Percentiles rank a stretch among this genome's conserved stretches.
Conservation (phyloP, 306 rosid species). For the Ziziphus jujuba region DNA sequence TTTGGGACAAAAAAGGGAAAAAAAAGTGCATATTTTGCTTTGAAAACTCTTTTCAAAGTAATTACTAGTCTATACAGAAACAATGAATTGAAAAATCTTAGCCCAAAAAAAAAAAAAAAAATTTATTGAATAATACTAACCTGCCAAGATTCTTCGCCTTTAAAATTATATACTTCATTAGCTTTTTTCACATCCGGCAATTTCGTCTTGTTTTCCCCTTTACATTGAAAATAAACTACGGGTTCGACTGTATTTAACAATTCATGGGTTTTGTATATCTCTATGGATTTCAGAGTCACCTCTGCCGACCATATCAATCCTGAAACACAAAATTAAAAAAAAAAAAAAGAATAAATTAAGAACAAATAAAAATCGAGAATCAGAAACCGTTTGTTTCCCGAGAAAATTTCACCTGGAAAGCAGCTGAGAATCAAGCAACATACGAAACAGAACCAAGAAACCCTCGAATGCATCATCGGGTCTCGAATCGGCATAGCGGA, state of each 20-base stretch:
- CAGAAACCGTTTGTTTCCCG: background rate
- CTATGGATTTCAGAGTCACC: conserved; percentile 64
- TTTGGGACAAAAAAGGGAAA: too few species aligned
- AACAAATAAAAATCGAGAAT: background rate
- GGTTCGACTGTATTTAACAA: conserved; percentile 50
- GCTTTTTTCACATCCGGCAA: conserved; percentile 65
- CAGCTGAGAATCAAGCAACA: conserved; percentile 34
- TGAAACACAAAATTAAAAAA: conserved; percentile 12
- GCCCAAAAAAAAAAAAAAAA: background rate
- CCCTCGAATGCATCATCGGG: conserved; percentile 20
- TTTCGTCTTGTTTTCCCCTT: conserved; percentile 53
- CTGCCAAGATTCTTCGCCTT: conserved; percentile 95
- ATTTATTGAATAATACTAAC: conserved; percentile 25
- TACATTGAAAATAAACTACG: conserved; percentile 67
- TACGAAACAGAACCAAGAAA: conserved; percentile 29
- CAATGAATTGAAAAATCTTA: background rate
- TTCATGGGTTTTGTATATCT: conserved; percentile 62
- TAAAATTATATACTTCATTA: conserved; percentile 52
- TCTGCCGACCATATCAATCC: conserved; percentile 54
- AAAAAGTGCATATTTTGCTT: too few species aligned
- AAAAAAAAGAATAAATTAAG: background rate
- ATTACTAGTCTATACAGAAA: background rate
- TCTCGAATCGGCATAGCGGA: conserved; percentile 52
- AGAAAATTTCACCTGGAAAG: conserved; percentile 50
- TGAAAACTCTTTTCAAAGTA: background rate